A percentile compares a stretch with the other conserved stretches of the same genome.
phyloP scores from a whole-genome alignment of 2,329 filamentous ascomycete genomes.

The Allantophomopsis lycopodina region DNA sequence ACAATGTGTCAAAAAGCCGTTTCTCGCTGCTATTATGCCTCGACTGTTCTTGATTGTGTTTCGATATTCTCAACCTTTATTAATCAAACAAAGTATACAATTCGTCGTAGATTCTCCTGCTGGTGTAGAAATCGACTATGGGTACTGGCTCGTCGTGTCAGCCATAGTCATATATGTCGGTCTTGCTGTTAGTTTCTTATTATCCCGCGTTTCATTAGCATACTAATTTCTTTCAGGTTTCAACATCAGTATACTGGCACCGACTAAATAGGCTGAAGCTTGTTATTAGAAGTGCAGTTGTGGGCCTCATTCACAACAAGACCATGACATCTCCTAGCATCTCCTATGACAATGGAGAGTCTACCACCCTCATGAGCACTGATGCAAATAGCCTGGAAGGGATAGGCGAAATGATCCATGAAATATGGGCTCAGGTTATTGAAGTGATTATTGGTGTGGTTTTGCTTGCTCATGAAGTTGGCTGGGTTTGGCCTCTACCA shows the following conservation, averaged over 20 bases:
- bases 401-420: constrained; percentile 24
- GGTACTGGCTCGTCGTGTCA: constrained; percentile 16
- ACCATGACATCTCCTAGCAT: constrained; percentile 10
- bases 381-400: constrained; percentile 21
- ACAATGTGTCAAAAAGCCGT: constrained; percentile 11
- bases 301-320: constrained; percentile 21
- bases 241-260: constrained; percentile 15
- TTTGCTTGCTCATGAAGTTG: constrained; percentile 24
- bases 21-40: constrained; percentile 17
- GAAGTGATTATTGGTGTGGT: constrained; percentile 25
- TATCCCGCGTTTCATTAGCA: neutral
- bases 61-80: constrained; percentile 21
- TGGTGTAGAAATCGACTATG: constrained; percentile 1
- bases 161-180: constrained; percentile 20
- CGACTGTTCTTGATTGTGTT: constrained; percentile 22
- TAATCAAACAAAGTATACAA: constrained; percentile 21
- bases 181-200: constrained; percentile 16
- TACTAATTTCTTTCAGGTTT: constrained; percentile 11
- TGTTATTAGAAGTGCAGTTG: constrained; percentile 18
- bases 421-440: constrained; percentile 25
- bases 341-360: constrained; percentile 17
- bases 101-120: constrained; percentile 9
- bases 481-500: constrained; percentile 28
- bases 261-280: constrained; percentile 14
- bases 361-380: constrained; percentile 24